Conservation (phyloP, 225 moss, liverwort and hornwort species). For the Rhytidiadelphus loreus region DNA sequence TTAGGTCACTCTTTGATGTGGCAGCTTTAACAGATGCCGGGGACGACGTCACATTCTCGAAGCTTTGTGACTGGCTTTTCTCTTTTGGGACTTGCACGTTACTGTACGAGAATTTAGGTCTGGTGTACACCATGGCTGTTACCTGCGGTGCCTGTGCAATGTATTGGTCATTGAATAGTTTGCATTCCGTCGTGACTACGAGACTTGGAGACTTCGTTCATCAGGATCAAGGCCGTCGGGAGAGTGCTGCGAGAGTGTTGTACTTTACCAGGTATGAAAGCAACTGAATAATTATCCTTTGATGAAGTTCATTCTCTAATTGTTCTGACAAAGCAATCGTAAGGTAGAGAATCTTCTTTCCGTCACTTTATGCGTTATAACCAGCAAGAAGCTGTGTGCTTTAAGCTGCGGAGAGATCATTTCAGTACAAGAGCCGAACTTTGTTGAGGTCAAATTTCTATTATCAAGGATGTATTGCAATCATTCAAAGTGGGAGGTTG, state of each 20-base stretch:
- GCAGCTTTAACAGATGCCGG: not conserved
- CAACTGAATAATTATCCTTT: not conserved
- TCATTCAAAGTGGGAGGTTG: not conserved
- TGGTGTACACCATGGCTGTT: constrained; percentile 12
- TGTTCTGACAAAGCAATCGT: not conserved
- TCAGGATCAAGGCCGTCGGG: not conserved
- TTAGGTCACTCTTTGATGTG: constrained; percentile 7
- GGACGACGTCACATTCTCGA: constrained; percentile 2
- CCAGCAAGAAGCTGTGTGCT: not conserved
- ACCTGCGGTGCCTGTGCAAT: constrained; percentile 19
- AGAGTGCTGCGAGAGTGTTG: constrained; percentile 11
- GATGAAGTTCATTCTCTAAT: not conserved
- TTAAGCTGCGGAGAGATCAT: not conserved
- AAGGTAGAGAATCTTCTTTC: not conserved
- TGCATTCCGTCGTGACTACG: not conserved
- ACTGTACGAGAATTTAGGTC: constrained; percentile 43
- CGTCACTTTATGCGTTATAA: not conserved
- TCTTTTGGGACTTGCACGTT: constrained; percentile 49
- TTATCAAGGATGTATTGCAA: too few species aligned
- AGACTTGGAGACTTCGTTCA: not conserved
- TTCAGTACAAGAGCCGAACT: not conserved
- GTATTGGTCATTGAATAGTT: constrained; percentile 7
- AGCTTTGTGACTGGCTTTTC: constrained; percentile 46
- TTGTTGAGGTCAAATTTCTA: not conserved
- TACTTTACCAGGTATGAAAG: constrained; percentile 15